phyloP scores from a whole-genome alignment of 805 yeast genomes.

The Saccharomyces jurei region DNA sequence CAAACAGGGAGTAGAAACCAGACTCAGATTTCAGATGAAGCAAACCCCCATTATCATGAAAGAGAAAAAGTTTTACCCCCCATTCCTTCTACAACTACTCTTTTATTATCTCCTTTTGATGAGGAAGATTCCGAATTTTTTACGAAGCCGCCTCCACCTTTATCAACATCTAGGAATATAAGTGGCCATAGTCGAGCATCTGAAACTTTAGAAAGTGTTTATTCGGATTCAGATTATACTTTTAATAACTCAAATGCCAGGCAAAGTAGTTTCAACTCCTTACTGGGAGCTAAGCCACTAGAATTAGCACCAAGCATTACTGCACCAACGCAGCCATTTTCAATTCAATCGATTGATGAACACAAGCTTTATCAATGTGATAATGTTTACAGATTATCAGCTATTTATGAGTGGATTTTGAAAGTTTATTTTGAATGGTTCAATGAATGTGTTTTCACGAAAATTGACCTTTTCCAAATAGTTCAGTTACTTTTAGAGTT shows the following conservation, averaged over 20 bases:
- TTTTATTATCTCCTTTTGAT: conserved; percentile 7
- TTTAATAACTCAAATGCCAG: conserved; percentile 26
- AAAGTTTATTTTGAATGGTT: conserved; percentile 45
- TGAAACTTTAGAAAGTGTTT: conserved; percentile 26
- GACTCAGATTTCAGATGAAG: not conserved
- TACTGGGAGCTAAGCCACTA: conserved; percentile 28
- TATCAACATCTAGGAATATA: conserved; percentile 12
- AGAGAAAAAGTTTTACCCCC: conserved; percentile 9
- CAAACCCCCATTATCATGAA: not conserved
- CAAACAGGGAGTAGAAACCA: not conserved
- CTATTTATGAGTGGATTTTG: conserved; percentile 47
- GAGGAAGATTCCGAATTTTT: conserved; percentile 7
- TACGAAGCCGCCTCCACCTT: conserved; percentile 16
- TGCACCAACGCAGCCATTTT: conserved; percentile 50
- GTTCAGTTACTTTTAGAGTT: conserved; percentile 44
- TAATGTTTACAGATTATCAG: conserved; percentile 40
- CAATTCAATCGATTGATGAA: conserved; percentile 40
- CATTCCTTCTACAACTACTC: conserved; percentile 3
- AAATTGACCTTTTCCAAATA: conserved; percentile 45
- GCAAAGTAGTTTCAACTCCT: conserved; percentile 27
- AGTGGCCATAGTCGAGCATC: conserved; percentile 23
- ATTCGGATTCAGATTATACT: conserved; percentile 29
- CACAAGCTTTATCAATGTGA: conserved; percentile 43
- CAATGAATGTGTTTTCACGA: conserved; percentile 42
- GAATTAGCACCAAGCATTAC: conserved; percentile 29